phyloP scores from a whole-genome alignment of 768 basidiomycete species.

The Holtermannia corniformis region DNA sequence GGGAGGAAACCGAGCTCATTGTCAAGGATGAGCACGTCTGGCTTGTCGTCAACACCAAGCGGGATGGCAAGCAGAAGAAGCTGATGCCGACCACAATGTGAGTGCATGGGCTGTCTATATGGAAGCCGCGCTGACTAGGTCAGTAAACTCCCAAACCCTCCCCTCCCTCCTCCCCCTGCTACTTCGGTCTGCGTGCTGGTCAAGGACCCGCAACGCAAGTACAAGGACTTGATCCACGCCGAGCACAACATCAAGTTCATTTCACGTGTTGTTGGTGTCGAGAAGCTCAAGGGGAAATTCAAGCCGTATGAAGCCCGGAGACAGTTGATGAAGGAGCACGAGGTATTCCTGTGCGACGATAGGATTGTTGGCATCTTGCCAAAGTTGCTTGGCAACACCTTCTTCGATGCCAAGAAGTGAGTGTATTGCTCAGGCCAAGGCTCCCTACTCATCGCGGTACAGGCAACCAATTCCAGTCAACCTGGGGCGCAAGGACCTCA shows the following conservation, averaged over 20 bases:
- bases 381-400: conserved; percentile 73
- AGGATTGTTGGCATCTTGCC: conserved; percentile 79
- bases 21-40: conserved; percentile 78
- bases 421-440: conserved; percentile 31
- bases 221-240: conserved; percentile 77
- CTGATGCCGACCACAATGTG: conserved; percentile 80
- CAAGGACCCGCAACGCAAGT: conserved; percentile 90
- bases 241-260: conserved; percentile 75
- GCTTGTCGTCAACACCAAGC: conserved; percentile 80
- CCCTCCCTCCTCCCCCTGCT: conserved; percentile 67
- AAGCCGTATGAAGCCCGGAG: conserved; percentile 51
- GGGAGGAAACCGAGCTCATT: conserved; percentile 56
- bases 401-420: conserved; percentile 93
- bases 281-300: conserved; percentile 90
- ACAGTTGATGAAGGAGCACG: conserved; percentile 75
- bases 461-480: conserved; percentile 96
- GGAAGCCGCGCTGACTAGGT: neutral
- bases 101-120: conserved; percentile 32
- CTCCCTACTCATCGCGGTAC: neutral
- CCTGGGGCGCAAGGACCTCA: conserved; percentile 76
- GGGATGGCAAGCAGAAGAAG: conserved; percentile 61
- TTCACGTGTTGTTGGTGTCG: conserved; percentile 76
- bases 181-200: conserved; percentile 79
- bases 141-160: conserved; percentile 51
- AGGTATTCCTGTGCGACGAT: conserved; percentile 87